A percentile compares a stretch with the other conserved stretches of the same genome.
Evolutionary conservation across 179 eudicot genomes (phyloP).

Genomic region (Beta corolliflora): DNA sequence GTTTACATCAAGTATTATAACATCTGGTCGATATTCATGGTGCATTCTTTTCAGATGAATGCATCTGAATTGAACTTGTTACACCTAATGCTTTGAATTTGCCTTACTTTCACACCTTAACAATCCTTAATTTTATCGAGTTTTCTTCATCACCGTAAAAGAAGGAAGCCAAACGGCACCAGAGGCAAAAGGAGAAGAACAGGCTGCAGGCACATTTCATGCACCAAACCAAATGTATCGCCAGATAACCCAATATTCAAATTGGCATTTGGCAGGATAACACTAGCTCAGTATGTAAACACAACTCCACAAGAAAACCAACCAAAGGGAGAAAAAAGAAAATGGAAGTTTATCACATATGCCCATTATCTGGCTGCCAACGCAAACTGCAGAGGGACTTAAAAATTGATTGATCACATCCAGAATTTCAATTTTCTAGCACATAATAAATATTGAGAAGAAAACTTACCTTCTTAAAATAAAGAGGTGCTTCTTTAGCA

Average conservation of each 20-base stretch:
- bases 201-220: too few relatives aligned
- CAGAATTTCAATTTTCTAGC: not conserved
- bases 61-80: too few relatives aligned
- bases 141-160: not conserved
- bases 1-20: not conserved
- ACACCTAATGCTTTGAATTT: too few relatives aligned
- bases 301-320: not conserved
- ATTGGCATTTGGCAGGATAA: not conserved
- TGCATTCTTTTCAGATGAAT: too few relatives aligned
- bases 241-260: not conserved
- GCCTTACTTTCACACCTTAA: not conserved
- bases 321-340: conserved; percentile 10
- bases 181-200: not conserved
- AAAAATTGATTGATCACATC: not conserved
- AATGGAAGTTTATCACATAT: not conserved
- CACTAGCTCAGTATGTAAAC: not conserved
- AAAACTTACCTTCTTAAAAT: conserved; percentile 72
- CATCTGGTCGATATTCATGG: not conserved
- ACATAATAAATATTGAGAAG: not conserved
- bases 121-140: not conserved
- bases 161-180: not conserved
- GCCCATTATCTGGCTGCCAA: not conserved
- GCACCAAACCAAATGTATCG: not conserved
- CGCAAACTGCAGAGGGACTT: not conserved
- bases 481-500: conserved; percentile 76